phyloP scores from a whole-genome alignment of 1,139 yeast species.

The Taphrina confusa region DNA sequence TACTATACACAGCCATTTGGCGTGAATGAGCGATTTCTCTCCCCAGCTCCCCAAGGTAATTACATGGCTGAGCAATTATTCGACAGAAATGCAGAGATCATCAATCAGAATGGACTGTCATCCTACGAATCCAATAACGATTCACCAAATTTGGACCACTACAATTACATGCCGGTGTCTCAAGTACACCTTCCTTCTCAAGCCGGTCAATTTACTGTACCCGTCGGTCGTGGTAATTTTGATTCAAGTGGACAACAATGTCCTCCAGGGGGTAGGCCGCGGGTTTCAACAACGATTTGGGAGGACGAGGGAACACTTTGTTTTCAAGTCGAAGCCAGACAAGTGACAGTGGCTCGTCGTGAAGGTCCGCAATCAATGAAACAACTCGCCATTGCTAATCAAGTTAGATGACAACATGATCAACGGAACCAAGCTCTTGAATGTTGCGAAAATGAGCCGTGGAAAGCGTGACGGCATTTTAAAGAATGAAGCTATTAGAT shows the following conservation, averaged over 20 bases:
- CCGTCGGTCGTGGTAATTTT: conserved; percentile 1
- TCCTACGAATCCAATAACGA: not conserved
- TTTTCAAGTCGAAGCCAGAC: conserved; percentile 92
- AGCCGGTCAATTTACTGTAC: conserved; percentile 3
- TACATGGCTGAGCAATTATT: not conserved
- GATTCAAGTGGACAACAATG: conserved; percentile 61
- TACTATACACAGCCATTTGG: conserved; percentile 8
- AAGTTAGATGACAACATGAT: conserved; percentile 77
- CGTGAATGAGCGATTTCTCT: not conserved
- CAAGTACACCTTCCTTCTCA: conserved; percentile 5
- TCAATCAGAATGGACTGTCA: not conserved
- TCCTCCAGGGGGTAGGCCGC: conserved; percentile 68
- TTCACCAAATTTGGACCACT: not conserved
- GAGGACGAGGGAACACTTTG: conserved; percentile 93
- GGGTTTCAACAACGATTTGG: conserved; percentile 95
- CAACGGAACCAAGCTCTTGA: conserved; percentile 87
- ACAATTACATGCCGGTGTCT: conserved; percentile 4
- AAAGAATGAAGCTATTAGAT: conserved; percentile 82
- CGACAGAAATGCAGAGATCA: not conserved
- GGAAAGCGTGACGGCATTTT: conserved; percentile 94
- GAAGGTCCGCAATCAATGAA: conserved; percentile 49
- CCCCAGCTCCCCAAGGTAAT: not conserved
- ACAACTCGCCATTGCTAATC: not conserved
- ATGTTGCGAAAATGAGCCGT: conserved; percentile 92
- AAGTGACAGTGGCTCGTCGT: conserved; percentile 85